Base-by-base conservation (phyloP, 352 stramenopile genomes). In the Stramenopiles sp. region DNA sequence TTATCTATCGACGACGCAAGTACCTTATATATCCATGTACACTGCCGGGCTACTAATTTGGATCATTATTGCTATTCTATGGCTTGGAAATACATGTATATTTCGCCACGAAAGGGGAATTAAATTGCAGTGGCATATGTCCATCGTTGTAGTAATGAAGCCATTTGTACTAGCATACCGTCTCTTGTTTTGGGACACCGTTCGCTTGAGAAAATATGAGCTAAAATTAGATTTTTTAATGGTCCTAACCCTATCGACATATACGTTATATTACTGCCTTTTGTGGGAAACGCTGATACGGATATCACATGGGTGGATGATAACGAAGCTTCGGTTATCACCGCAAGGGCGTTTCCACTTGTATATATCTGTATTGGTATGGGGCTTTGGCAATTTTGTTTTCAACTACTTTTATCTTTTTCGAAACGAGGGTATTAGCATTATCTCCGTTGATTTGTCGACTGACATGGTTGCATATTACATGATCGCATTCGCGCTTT, bases 301-400 rank as follows among this genome's bases (percentile, higher is more conserved):
- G 22, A 33, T 78, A 33, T 4, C 71, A 33, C 4, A 78, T 14
- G 71, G 71, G 22, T 78, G 71, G 71, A 78, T 78, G 71, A 78
- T 78, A 14, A 33, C 31, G 4, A 78, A 4, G 71, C 4, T 14
- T 14, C 22, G 4, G 4, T 78, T 78, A 14, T 14, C 71, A 33
- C 71, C 4, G 8, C 4, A 78, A 33, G 71, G 8, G 31, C 4
- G 4, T 14, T 4, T 78, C 14, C 71, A 78, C 4, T 14, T 78
- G 71, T 78, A 78, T 33, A 14, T 78, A 78, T 4, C 22, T 31
- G 1, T 78, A 33, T 33, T 78, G 1, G 31, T 78, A 78, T 78
- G 4, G 4, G 4, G 1, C 8, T 78, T 78, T 14, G 71, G 71
- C 1, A 78, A 78, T 14, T 78, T 78, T 14, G 4, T 78, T 33